Evolutionary conservation across 345 rosid species (phyloP).

Genomic region (Salix koriyanagi): DNA sequence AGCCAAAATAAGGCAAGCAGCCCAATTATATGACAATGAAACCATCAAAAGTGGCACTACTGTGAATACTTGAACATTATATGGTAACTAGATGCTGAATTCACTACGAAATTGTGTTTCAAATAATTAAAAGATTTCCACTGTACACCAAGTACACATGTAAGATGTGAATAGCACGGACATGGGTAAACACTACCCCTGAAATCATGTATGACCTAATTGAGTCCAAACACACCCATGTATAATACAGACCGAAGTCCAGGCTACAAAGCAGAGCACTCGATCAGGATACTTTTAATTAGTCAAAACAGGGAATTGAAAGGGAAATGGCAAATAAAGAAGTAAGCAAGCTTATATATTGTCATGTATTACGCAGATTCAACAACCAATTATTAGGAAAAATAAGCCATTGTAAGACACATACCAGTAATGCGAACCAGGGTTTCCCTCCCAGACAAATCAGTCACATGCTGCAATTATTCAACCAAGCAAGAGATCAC

Average conservation of each 20-base stretch:
- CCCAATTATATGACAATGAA: neutral
- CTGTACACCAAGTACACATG: neutral
- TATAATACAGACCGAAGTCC: no score
- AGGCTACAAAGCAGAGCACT: neutral
- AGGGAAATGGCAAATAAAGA: neutral
- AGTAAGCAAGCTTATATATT: neutral
- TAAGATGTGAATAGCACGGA: no score
- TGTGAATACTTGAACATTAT: neutral
- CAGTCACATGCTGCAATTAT: slow-evolving; percentile 73
- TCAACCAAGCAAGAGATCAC: neutral
- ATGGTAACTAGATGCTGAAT: neutral
- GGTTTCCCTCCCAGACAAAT: slow-evolving; percentile 88
- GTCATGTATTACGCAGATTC: no score
- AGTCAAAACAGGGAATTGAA: neutral
- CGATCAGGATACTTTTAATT: neutral
- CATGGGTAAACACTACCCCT: neutral
- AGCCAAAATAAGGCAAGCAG: neutral
- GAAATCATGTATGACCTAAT: no score
- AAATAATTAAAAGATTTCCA: no score
- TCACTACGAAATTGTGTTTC: neutral
- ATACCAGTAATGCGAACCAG: slow-evolving; percentile 85
- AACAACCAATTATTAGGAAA: neutral
- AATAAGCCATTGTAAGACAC: neutral
- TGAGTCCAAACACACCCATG: no score
- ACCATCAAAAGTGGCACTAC: no score